phyloP scores from a whole-genome alignment of 2,329 filamentous ascomycete genomes.

The Aspergillus aculeatus region DNA sequence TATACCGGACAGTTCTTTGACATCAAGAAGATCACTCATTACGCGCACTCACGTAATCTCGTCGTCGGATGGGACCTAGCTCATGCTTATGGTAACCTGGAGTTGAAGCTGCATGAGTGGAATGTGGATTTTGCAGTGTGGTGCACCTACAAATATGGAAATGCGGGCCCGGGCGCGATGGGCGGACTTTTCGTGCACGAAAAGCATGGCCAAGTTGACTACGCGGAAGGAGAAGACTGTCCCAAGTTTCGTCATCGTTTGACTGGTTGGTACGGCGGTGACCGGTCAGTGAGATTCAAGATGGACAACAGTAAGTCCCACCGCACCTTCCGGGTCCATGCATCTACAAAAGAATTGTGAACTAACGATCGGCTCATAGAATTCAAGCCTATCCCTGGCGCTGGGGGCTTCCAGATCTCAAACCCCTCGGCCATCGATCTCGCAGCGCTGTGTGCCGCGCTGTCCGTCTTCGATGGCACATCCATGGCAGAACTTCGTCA shows the following conservation, averaged over 20 bases:
- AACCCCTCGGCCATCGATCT: slow-evolving; percentile 79
- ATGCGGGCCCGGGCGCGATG: slow-evolving; percentile 77
- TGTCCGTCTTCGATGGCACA: slow-evolving; percentile 72
- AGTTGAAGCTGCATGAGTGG: slow-evolving; percentile 78
- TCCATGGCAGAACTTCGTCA: slow-evolving; percentile 64
- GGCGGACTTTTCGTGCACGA: slow-evolving; percentile 78
- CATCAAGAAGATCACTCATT: slow-evolving; percentile 71
- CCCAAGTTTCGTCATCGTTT: slow-evolving; percentile 64
- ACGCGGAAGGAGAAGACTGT: slow-evolving; percentile 41
- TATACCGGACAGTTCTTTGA: slow-evolving; percentile 87
- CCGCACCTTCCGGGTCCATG: background rate
- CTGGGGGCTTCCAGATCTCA: slow-evolving; percentile 74
- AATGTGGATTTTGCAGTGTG: slow-evolving; percentile 85
- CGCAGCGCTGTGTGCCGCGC: slow-evolving; percentile 65
- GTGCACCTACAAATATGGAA: slow-evolving; percentile 95
- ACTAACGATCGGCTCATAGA: slow-evolving; percentile 30
- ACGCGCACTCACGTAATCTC: slow-evolving; percentile 69
- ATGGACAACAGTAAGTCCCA: slow-evolving; percentile 66
- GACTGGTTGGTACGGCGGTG: slow-evolving; percentile 80
- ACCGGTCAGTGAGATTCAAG: slow-evolving; percentile 70
- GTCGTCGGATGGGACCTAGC: slow-evolving; percentile 82
- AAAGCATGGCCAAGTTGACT: slow-evolving; percentile 56
- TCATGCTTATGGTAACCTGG: slow-evolving; percentile 79
- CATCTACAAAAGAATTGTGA: background rate
- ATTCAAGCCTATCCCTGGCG: slow-evolving; percentile 75